These are phyloP conservation scores for Aquilaria sinensis DNA, from an alignment of 345 rosid genomes.

Conservation along the genomic window DNA sequence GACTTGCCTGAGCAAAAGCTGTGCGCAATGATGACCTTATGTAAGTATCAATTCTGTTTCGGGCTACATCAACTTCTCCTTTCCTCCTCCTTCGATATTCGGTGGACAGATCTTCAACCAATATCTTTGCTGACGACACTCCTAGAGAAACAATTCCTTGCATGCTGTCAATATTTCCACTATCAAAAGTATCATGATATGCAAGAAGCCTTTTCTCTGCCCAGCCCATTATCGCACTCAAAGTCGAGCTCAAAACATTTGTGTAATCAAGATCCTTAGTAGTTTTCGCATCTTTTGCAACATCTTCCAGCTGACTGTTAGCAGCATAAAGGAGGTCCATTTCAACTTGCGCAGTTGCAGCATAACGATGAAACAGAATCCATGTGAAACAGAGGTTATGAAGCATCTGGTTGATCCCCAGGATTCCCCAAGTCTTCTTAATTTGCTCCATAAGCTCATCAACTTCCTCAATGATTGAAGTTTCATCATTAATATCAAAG, in stretches of 20 bases:
- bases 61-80: conserved; percentile 81
- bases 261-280: conserved; percentile 86
- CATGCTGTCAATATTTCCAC: conserved; percentile 65
- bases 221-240: conserved; percentile 91
- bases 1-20: conserved; percentile 97
- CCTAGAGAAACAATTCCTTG: conserved; percentile 83
- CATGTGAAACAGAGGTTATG: conserved; percentile 89
- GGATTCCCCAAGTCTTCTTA: conserved; percentile 93
- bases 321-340: conserved; percentile 73
- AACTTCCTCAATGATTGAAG: conserved; percentile 75
- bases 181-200: conserved; percentile 87
- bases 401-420: conserved; percentile 79
- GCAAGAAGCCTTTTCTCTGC: conserved; percentile 97
- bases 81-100: conserved; percentile 89
- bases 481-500: conserved; percentile 64
- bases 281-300: conserved; percentile 88
- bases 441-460: conserved; percentile 97
- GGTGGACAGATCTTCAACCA: conserved; percentile 91
- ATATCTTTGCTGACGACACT: conserved; percentile 78
- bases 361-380: conserved; percentile 85
- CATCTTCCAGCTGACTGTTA: conserved; percentile 72
- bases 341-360: conserved; percentile 76
- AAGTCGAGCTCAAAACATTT: conserved; percentile 70
- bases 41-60: conserved; percentile 83
- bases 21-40: conserved; percentile 95